Conservation (phyloP, 768 basidiomycete genomes). For the Scleroderma bovista region DNA sequence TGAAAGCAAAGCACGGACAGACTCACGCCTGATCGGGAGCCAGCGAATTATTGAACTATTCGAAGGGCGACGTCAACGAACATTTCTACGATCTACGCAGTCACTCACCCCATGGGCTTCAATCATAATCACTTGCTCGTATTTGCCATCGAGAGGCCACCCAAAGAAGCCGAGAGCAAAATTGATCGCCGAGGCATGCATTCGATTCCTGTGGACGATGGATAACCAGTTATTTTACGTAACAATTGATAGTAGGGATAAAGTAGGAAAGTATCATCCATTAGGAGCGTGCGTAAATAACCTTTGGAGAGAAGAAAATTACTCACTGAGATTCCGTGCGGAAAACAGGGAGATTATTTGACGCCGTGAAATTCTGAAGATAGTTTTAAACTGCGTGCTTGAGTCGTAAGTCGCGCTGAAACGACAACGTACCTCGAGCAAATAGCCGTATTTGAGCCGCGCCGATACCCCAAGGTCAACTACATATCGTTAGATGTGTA, state of each 20-base stretch:
- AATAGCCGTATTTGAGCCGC: constrained; percentile 74
- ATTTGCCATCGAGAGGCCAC: constrained; percentile 65
- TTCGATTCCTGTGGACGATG: constrained; percentile 51
- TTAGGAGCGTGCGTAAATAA: too few species aligned
- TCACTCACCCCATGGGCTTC: constrained; percentile 51
- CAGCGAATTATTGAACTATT: constrained; percentile 77
- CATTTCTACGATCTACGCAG: constrained; percentile 2
- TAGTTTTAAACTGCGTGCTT: constrained; percentile 2
- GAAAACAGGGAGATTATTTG: constrained; percentile 67
- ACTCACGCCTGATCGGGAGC: constrained; percentile 74
- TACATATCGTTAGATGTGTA: constrained; percentile 15
- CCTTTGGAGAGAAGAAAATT: neutral
- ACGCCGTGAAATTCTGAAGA: constrained; percentile 50
- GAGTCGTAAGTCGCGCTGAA: neutral
- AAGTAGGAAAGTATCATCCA: neutral
- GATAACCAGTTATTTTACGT: neutral
- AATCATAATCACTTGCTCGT: constrained; percentile 73
- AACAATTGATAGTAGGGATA: neutral
- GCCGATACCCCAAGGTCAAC: constrained; percentile 66
- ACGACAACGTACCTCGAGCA: constrained; percentile 45
- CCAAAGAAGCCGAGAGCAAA: constrained; percentile 76
- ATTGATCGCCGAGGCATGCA: constrained; percentile 59
- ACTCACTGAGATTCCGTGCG: constrained; percentile 70
- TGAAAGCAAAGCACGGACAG: constrained; percentile 12
- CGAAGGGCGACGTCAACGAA: neutral